Evolutionary conservation across 306 rosid species (phyloP), one percentile per base, ranked within the genome.

Genomic region (Arachis hypogaea): DNA sequence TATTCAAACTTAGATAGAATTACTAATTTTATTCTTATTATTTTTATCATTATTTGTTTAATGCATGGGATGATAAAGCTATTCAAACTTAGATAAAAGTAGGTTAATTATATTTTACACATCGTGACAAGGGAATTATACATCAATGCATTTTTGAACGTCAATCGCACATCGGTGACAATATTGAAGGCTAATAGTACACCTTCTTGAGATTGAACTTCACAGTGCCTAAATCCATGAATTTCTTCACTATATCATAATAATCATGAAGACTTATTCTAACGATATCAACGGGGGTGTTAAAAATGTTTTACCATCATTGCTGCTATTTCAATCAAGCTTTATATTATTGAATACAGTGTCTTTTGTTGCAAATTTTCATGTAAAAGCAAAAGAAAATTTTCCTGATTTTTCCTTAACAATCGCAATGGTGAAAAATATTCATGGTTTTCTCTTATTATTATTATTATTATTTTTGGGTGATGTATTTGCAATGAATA

Each of bases 191-290:
- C 7, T 88, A 75, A 0, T 75, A 7, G 12, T 92, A 95, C 4
- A 47, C 11, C 57, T 83, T 82, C 33, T 81, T 54, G 0, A 92
- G 94, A 61, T 83, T 87, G 5, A 83, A 33, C 70, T 90, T 90
- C 22, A 95, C 93, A 0, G 97, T 81, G 2, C 99, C 99, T 3
- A 95, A 92, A 95, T 95, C 99, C 97, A 95, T 95, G 0, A 98
- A 98, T 10, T 63, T 69, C 81, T 92, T 95, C 29, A 95, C 79
- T 49, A 92, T 92, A 44, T 92, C 96, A 6, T 80, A 12, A 71
- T 95, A 95, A 84, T 95, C 99, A 66, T 95, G 98, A 61, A 95
- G 93, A 22, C 85, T 84, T 88, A 87, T 41, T 0, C 85, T 84
- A 0, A 65, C 76, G 1, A 77, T 93, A 41, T 95, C 93, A 0